Base-by-base conservation (phyloP, 2,329 filamentous ascomycete species). In the Fusarium acutatum region DNA sequence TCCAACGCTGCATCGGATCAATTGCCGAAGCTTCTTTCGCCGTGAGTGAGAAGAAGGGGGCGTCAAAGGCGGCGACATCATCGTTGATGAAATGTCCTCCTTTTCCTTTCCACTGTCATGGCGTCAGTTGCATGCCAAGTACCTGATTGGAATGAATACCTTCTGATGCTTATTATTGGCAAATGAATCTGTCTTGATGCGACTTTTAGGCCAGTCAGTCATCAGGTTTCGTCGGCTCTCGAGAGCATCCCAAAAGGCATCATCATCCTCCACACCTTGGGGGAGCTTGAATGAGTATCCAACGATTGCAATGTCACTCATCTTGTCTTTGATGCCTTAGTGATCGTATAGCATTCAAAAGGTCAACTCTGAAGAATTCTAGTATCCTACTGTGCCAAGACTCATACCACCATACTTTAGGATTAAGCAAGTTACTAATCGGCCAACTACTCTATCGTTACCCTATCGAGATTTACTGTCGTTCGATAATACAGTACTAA, bases 281-380 rank as follows among this genome's bases (percentile, higher is more conserved):
- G 83, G 83, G 3, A 84, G 77, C 60, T 81, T 83, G 53, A 82
- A 81, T 20, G 82, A 80, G 40, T 80, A 79, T 8, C 83, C 83
- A 14, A 85, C 69, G 12, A 85, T 65, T 13, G 81, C 82, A 24
- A 81, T 76, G 13, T 60, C 62, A 44, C 37, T 53, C 26, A 46
- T 57, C 20, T 46, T 43, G 34, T 12, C 5, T 8, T 20, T 17
- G 8, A 0, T 50, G 12, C 12, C 8, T 50, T 24, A n/a, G 3
- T 18, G n/a, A 50, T 35, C 4, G 47, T 20, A 26, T 20, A 7
- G 17, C 4, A 11, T 50, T 15, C 12, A 10, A n/a, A 20, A 6
- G 12, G 22, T 0, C 12, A 50, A 24, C 11, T 34, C 22, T 50
- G 20, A 15, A 17, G 7, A 20, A 20, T 9, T 14, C 13, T 28